phyloP scores from a whole-genome alignment of 257 asterid genomes.

The Przewalskia tangutica region DNA sequence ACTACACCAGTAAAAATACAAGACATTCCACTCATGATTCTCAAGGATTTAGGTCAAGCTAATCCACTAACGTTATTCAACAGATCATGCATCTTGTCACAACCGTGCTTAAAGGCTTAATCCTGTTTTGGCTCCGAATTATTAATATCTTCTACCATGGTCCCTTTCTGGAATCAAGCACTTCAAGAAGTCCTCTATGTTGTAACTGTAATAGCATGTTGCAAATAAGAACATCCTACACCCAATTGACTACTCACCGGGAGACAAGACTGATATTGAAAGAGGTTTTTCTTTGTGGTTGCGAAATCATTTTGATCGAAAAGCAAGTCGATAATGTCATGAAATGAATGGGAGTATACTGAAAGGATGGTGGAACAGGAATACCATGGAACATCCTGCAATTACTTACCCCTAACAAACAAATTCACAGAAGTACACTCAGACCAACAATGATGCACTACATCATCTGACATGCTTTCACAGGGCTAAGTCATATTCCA shows the following conservation, averaged over 20 bases:
- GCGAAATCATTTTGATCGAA: neutral
- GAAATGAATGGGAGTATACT: neutral
- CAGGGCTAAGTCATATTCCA: neutral
- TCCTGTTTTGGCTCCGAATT: neutral
- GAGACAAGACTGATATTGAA: neutral
- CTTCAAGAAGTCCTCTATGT: neutral
- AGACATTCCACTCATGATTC: neutral
- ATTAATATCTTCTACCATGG: neutral
- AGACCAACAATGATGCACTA: neutral
- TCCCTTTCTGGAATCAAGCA: neutral
- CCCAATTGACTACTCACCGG: neutral
- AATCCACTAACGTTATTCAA: neutral
- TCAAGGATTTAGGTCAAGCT: neutral
- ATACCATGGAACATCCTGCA: neutral
- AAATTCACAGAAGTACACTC: neutral
- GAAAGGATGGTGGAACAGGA: neutral
- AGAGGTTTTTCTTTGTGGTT: neutral
- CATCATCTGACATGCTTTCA: neutral
- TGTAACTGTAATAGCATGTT: neutral
- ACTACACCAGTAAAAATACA: neutral
- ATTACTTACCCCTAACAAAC: neutral
- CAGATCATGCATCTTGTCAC: neutral
- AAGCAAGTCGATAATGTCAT: neutral
- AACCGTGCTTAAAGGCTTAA: neutral
- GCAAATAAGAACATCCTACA: neutral